A percentile compares a stretch with the other conserved stretches of the same genome.
Evolutionary conservation across 2,329 filamentous ascomycete genomes (phyloP).

Genomic region (Alternaria gansuensis): DNA sequence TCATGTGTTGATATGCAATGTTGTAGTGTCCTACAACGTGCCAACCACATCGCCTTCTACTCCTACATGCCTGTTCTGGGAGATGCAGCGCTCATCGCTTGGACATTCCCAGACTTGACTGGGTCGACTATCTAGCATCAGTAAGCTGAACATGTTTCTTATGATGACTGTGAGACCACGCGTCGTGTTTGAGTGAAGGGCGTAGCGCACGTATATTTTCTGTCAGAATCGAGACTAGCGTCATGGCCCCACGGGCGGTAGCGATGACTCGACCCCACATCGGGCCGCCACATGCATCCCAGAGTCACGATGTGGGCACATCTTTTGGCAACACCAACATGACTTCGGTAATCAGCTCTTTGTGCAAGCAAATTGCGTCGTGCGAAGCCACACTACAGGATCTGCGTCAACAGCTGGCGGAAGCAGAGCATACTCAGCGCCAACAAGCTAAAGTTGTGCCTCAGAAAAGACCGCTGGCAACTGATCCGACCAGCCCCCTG

Average conservation of each 20-base stretch:
- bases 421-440: constrained; percentile 52
- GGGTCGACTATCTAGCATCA: background rate
- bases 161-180: background rate
- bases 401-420: constrained; percentile 54
- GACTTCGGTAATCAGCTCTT: constrained; percentile 45
- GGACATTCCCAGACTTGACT: background rate
- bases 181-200: background rate
- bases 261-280: constrained; percentile 16
- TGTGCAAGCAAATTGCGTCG: constrained; percentile 55
- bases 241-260: background rate
- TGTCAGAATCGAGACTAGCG: background rate
- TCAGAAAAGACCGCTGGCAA: constrained; percentile 27
- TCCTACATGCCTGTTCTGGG: background rate
- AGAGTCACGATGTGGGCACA: constrained; percentile 13
- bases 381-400: constrained; percentile 55
- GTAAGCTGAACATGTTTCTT: background rate
- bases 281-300: constrained; percentile 12
- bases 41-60: background rate
- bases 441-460: constrained; percentile 35
- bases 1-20: background rate
- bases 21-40: background rate
- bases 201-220: background rate
- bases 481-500: constrained; percentile 40
- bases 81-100: background rate
- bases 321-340: constrained; percentile 19